These are phyloP conservation scores for Cucurbitaria berberidis DNA, from an alignment of 2,329 filamentous ascomycete genomes.

Conservation along the genomic window DNA sequence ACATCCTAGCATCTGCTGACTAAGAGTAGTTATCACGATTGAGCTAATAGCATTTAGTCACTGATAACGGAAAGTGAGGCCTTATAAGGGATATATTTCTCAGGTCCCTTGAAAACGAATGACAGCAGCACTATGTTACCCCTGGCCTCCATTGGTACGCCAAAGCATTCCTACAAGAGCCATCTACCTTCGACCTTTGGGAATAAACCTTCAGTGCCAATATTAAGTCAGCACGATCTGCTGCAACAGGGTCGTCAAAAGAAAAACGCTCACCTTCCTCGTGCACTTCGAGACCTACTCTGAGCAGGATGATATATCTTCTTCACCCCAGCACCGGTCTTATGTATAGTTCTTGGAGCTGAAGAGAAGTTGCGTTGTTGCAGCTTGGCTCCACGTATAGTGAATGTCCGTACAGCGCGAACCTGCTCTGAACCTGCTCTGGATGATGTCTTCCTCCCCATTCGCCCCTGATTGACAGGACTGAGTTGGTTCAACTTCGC, in stretches of 20 bases:
- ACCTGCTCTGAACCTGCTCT: slow-evolving; percentile 1
- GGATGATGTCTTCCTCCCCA: background rate
- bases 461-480: background rate
- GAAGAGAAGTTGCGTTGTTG: slow-evolving; percentile 12
- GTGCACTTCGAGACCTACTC: slow-evolving; percentile 15
- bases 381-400: background rate
- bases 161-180: background rate
- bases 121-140: background rate
- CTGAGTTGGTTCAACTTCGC: slow-evolving; percentile 17
- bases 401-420: background rate
- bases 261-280: slow-evolving; percentile 7
- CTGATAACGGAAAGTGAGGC: background rate
- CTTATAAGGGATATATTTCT: background rate
- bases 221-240: background rate
- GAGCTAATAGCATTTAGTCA: background rate
- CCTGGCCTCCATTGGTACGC: background rate
- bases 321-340: slow-evolving; percentile 18
- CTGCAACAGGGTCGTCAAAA: background rate
- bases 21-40: too few relatives aligned
- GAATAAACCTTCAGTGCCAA: background rate
- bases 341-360: slow-evolving; percentile 16
- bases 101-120: background rate
- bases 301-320: slow-evolving; percentile 13
- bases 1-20: too few relatives aligned
- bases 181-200: background rate